Evolutionary conservation across 2,329 filamentous ascomycete genomes (phyloP), one percentile per base, ranked within the genome.

Genomic region (Colletotrichum kahawae): DNA sequence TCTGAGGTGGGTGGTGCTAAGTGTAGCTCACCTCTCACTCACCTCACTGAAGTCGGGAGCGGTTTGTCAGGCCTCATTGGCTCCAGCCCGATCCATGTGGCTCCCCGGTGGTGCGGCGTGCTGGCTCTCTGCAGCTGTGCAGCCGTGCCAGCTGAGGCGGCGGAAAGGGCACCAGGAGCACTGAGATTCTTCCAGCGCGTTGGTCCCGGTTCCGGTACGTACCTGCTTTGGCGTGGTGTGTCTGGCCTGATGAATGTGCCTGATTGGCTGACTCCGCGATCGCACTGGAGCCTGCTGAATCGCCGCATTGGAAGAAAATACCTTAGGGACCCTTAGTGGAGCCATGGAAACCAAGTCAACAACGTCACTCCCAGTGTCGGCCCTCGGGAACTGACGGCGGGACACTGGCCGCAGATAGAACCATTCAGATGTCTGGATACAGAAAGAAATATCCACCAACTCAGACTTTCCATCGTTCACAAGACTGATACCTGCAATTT

Each of bases 351-450:
- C 71, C 63, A 77, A 76, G 66, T 77, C 75, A 69, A 70, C 73
- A 77, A 77, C 75, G 75, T 77, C 75, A 77, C 73, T 76, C 51
- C 43, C 57, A 62, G 29, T 14, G n/a, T 34, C 12, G 51, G 59
- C 66, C 65, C 74, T 75, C 72, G 69, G 63, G 57, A 64, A 75
- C 43, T 59, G 38, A 73, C 24, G 27, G 60, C 51, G 68, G 63
- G 48, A 63, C 24, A 64, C 43, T 18, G 34, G 33, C n/a, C n/a
- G 43, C n/a, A 51, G n/a, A 51, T 51, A 63, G 34, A 73, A 31
- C 56, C 29, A 72, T 60, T 67, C 29, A n/a, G 34, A 31, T 73
- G 63, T 73, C 31, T 62, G 38, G 31, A 31, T 57, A 14, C 29
- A 51, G 14, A 24, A 27, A 57, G 57, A 73, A 68, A 29, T 33